Percentiles rank a stretch among this genome's conserved stretches.
Evolutionary conservation across 2,329 filamentous ascomycete species (phyloP).

Genomic region (Diaporthe citrichinensis): DNA sequence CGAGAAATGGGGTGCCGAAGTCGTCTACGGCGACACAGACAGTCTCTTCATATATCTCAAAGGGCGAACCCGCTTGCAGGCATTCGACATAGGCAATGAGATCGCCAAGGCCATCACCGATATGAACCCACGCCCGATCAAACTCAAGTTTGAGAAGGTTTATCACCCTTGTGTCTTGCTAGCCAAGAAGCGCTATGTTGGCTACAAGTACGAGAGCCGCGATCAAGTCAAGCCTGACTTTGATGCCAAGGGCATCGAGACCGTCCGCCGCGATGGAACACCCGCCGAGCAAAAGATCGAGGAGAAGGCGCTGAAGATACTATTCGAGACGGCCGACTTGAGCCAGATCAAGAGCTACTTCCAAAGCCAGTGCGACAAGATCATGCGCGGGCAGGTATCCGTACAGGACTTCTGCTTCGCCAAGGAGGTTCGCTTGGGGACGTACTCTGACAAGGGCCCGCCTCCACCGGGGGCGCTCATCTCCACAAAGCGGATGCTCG

Average conservation of each 20-base stretch:
- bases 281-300: conserved; percentile 97
- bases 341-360: conserved; percentile 93
- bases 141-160: conserved; percentile 98
- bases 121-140: conserved; percentile 91
- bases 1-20: conserved; percentile 90
- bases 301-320: conserved; percentile 87
- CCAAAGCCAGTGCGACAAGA: conserved; percentile 89
- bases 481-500: conserved; percentile 86
- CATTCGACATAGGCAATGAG: conserved; percentile 92
- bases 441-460: conserved; percentile 84
- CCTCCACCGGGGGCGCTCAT: conserved; percentile 91
- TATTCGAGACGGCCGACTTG: conserved; percentile 92
- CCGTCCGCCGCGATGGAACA: conserved; percentile 93
- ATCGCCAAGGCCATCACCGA: conserved; percentile 90
- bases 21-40: conserved; percentile 98
- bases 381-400: conserved; percentile 89
- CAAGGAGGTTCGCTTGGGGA: conserved; percentile 89
- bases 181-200: conserved; percentile 98
- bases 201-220: conserved; percentile 92
- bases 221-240: conserved; percentile 87
- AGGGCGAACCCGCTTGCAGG: conserved; percentile 87
- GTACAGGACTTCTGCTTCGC: conserved; percentile 98
- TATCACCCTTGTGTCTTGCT: conserved; percentile 95
- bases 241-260: conserved; percentile 98
- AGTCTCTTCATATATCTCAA: conserved; percentile 93